Conservation (phyloP, 305 asterid species). For the Coffea humblotiana region DNA sequence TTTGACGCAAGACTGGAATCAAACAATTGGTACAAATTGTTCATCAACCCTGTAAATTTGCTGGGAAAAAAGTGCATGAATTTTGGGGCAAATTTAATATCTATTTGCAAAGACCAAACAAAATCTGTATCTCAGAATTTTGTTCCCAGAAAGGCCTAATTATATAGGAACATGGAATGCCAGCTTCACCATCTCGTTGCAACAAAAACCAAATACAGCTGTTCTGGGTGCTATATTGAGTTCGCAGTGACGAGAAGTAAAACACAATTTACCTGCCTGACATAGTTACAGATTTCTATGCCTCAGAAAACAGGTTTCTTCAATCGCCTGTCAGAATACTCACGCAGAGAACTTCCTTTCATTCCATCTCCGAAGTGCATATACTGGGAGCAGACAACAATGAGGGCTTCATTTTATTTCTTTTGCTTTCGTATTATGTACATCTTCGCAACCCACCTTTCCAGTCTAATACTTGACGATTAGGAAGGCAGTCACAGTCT, state of each 20-base stretch:
- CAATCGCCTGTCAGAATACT: neutral
- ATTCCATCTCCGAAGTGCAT: neutral
- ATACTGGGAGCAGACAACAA: neutral
- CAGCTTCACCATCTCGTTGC: neutral
- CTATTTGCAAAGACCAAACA: neutral
- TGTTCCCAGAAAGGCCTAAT: neutral
- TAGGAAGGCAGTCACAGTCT: neutral
- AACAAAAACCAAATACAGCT: neutral
- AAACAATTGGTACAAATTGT: too few species aligned
- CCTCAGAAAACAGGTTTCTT: neutral
- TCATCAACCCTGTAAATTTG: too few species aligned
- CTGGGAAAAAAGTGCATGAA: neutral
- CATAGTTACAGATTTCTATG: neutral
- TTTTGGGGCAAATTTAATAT: neutral
- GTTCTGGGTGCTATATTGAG: neutral
- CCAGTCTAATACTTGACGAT: neutral
- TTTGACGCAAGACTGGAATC: too few species aligned
- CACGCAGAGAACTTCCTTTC: neutral
- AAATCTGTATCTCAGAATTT: neutral
- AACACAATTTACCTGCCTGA: neutral
- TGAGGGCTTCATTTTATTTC: neutral
- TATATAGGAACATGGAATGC: neutral
- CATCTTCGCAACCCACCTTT: slow-evolving; percentile 4
- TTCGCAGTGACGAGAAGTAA: neutral
- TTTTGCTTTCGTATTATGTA: slow-evolving; percentile 9